phyloP scores from a whole-genome alignment of 768 basidiomycete genomes.

The Trametes cinnabarina region DNA sequence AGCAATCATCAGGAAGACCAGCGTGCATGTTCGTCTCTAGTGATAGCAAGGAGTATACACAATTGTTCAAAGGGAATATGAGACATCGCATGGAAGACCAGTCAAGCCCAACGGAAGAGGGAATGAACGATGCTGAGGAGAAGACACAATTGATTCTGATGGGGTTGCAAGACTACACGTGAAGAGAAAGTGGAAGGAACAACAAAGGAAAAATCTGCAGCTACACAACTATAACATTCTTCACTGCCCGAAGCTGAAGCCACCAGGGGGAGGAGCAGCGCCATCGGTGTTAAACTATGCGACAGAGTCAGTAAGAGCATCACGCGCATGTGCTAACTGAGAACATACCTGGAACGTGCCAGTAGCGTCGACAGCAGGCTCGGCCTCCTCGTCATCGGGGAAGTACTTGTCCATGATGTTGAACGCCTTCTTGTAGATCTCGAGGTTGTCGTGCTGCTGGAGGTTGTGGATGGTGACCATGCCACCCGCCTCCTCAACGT shows the following conservation, averaged over 20 bases:
- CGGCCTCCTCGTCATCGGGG: slow-evolving; percentile 94
- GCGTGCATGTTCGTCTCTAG: slow-evolving; percentile 1
- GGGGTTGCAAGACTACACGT: slow-evolving; percentile 20
- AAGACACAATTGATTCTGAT: slow-evolving; percentile 18
- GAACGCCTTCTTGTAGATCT: slow-evolving; percentile 99
- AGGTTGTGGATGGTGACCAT: slow-evolving; percentile 99
- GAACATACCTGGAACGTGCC: slow-evolving; percentile 71
- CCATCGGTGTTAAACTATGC: slow-evolving; percentile 87
- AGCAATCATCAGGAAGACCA: neutral
- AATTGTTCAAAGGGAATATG: slow-evolving; percentile 14
- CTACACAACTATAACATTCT: slow-evolving; percentile 26
- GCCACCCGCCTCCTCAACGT: slow-evolving; percentile 96
- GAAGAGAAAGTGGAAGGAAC: slow-evolving; percentile 10
- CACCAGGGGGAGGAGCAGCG: slow-evolving; percentile 88
- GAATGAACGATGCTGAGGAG: slow-evolving; percentile 1
- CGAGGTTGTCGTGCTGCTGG: slow-evolving; percentile 98
- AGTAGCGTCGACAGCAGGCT: slow-evolving; percentile 72
- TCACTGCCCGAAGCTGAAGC: slow-evolving; percentile 89
- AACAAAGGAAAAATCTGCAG: slow-evolving; percentile 6
- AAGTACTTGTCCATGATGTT: slow-evolving; percentile 98
- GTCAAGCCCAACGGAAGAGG: neutral
- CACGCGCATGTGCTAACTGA: neutral
- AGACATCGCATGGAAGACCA: slow-evolving; percentile 2
- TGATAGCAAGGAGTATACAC: slow-evolving; percentile 11
- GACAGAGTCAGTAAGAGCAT: neutral